Percentiles rank a stretch among this genome's conserved stretches.
Conservation (phyloP, 2,329 filamentous ascomycete species). For the Verticillium dahliae region DNA sequence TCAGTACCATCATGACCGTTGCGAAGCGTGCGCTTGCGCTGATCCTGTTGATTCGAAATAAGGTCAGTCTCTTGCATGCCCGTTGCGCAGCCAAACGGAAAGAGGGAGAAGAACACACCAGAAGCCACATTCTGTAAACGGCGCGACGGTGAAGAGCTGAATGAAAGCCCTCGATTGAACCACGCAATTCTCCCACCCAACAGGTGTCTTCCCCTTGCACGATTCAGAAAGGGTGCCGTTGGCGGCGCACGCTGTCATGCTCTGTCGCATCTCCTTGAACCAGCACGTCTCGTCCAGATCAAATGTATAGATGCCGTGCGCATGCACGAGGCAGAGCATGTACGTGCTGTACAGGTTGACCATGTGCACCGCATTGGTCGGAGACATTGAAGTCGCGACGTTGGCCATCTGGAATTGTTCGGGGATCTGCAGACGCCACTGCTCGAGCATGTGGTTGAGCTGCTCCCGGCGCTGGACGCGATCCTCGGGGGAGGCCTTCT, state of each 20-base stretch:
- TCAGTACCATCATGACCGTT: constrained; percentile 24
- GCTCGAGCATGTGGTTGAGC: constrained; percentile 24
- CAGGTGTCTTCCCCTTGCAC: constrained; percentile 10
- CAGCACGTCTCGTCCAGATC: constrained; percentile 23
- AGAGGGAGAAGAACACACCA: constrained; percentile 16
- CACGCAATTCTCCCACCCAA: constrained; percentile 25
- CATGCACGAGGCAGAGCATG: constrained; percentile 25
- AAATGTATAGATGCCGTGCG: constrained; percentile 27
- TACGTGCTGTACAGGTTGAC: constrained; percentile 29
- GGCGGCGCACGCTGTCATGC: constrained; percentile 16
- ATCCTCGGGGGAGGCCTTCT: constrained; percentile 19
- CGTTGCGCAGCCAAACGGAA: constrained; percentile 1
- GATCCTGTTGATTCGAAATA: not conserved
- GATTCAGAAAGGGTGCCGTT: constrained; percentile 6
- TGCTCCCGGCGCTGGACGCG: constrained; percentile 20
- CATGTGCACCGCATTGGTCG: constrained; percentile 24
- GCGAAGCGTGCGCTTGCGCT: constrained; percentile 22
- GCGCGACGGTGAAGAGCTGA: constrained; percentile 20
- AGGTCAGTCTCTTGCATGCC: not conserved
- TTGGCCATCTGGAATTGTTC: constrained; percentile 24
- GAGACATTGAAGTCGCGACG: constrained; percentile 19
- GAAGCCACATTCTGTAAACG: constrained; percentile 22
- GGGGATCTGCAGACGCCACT: constrained; percentile 28
- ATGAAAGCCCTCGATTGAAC: constrained; percentile 25
- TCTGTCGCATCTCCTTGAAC: constrained; percentile 24